Base-by-base conservation (phyloP, 23 red algal species). In the Agarophyton chilense region DNA sequence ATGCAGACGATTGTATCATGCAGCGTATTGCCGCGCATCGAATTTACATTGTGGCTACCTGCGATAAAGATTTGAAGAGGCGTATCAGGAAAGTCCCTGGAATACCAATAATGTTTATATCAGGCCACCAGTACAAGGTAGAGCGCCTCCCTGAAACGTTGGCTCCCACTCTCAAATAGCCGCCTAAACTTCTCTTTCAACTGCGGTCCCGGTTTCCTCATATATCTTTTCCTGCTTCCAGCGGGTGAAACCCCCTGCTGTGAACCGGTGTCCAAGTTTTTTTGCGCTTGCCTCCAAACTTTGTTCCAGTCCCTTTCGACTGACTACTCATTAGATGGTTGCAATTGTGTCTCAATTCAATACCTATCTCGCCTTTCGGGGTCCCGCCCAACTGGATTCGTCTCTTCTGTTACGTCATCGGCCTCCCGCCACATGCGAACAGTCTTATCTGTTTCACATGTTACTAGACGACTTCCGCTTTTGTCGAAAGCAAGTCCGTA, bases 61-160 rank as follows among this genome's bases (percentile, higher is more conserved):
- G 93, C 42, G 96, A 98, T 89, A 81, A 79, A 29, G 96, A 98
- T 60, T 71, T 98, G 39, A 89, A 91, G 76, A 87, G 96, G 32
- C 88, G 96, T 35, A 75, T 98, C 21, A 73, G 96, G 21, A 98
- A 98, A 63, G 80, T 98, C 12, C 77, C 96, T 10, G 96, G 96
- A 36, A 92, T 98, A 71, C 96, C 96, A 13, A 95, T 98, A 33
- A 98, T 98, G 96, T 98, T 95, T 78, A 94, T 98, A 26, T 83
- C 83, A 24, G 72, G 77, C 49, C 96, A 98, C 60, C 79, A 94
- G 42, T 98, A 98, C 75, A 94, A 91, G 34, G 90, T 98, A 10
- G 96, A 98, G 82, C 83, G 96, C 42, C 65, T 98, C 42, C 96
- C 96, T 11, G 89, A 95, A 32, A 94, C 90, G 44, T 72, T 90